Conservation (phyloP, 306 rosid genomes). For the Rosa persica region DNA sequence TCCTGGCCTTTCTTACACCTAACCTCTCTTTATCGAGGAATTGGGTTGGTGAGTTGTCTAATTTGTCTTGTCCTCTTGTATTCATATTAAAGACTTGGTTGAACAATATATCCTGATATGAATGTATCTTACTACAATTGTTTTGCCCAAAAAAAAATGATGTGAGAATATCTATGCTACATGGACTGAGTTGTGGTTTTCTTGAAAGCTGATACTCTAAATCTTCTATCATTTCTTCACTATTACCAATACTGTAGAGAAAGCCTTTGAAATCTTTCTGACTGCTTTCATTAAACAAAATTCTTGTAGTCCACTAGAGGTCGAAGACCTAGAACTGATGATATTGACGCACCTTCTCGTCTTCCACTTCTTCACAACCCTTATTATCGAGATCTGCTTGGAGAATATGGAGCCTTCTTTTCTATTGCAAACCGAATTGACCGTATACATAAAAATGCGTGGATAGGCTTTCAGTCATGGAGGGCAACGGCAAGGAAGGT, state of each 20-base stretch:
- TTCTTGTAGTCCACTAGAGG: constrained; percentile 77
- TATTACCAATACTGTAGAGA: background rate
- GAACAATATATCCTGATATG: background rate
- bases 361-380: constrained; percentile 74
- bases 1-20: constrained; percentile 90
- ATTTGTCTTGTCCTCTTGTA: background rate
- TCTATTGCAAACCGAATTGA: constrained; percentile 85
- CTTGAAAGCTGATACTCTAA: background rate
- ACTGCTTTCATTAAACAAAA: constrained; percentile 13
- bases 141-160: background rate
- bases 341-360: constrained; percentile 86
- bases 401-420: constrained; percentile 88
- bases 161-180: background rate
- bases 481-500: constrained; percentile 96
- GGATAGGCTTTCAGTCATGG: constrained; percentile 99
- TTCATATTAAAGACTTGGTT: constrained; percentile 5
- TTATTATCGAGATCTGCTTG: constrained; percentile 81
- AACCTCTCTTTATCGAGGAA: constrained; percentile 81
- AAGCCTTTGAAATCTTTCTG: background rate
- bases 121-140: background rate
- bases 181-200: background rate
- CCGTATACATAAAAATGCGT: constrained; percentile 89
- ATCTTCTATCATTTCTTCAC: background rate
- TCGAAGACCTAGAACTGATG: constrained; percentile 76
- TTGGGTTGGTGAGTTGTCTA: constrained; percentile 72